phyloP scores from a whole-genome alignment of 176 grass and related monocot species.

The Aegilops tauschii region DNA sequence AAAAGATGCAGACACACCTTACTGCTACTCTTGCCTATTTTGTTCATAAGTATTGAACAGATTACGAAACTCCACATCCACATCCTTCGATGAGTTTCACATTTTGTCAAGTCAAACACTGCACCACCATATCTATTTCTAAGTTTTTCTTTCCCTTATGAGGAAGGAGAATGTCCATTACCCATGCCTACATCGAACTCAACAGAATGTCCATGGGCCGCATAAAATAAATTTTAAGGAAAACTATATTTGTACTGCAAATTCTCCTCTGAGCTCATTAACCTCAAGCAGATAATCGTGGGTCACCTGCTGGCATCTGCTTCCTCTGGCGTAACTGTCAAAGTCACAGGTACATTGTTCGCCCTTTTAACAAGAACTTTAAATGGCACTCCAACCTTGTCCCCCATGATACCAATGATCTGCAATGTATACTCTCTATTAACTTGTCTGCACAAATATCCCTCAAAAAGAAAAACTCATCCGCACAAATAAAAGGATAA shows the following conservation, averaged over 20 bases:
- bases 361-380: slow-evolving; percentile 57
- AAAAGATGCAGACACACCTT: not conserved
- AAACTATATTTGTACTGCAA: slow-evolving; percentile 17
- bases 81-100: not conserved
- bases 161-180: not conserved
- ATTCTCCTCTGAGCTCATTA: not conserved
- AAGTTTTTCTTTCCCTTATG: not conserved
- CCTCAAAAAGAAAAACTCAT: not conserved
- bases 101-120: not conserved
- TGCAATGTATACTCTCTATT: slow-evolving; percentile 34
- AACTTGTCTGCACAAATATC: slow-evolving; percentile 23
- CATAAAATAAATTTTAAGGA: not conserved
- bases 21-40: not conserved
- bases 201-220: not conserved
- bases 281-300: slow-evolving; percentile 12
- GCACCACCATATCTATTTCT: not conserved
- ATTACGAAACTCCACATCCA: not conserved
- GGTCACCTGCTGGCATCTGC: slow-evolving; percentile 50
- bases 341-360: slow-evolving; percentile 34
- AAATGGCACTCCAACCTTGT: slow-evolving; percentile 57
- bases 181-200: slow-evolving; percentile 16
- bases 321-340: slow-evolving; percentile 77
- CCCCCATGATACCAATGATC: slow-evolving; percentile 79
- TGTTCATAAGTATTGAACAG: not conserved
- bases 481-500: slow-evolving; percentile 27